phyloP scores from a whole-genome alignment of 1,284 basidiomycete species.

The Fomitopsis schrenkii region DNA sequence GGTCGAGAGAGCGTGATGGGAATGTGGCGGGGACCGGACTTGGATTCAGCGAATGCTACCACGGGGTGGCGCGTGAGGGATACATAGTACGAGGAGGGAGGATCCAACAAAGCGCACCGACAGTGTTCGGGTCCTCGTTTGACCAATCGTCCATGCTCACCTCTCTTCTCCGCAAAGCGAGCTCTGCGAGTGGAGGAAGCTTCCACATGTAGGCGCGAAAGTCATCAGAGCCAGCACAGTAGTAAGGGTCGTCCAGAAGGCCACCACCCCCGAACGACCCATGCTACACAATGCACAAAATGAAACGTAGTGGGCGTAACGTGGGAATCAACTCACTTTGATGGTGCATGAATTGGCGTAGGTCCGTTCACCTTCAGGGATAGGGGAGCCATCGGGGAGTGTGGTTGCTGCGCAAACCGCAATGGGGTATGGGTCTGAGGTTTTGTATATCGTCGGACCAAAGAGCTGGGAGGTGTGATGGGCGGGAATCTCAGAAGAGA shows the following conservation, averaged over 20 bases:
- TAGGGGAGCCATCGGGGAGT: slow-evolving; percentile 46
- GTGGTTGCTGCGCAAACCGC: slow-evolving; percentile 59
- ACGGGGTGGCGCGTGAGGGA: not conserved
- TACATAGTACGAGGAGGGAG: too few species aligned
- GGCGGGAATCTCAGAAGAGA: not conserved
- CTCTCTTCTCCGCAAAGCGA: slow-evolving; percentile 41
- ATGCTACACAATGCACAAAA: slow-evolving; percentile 52
- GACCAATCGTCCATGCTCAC: slow-evolving; percentile 42
- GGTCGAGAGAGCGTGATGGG: slow-evolving; percentile 57
- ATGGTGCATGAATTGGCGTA: slow-evolving; percentile 76
- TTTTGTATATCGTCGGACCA: slow-evolving; percentile 62
- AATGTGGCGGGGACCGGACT: slow-evolving; percentile 36
- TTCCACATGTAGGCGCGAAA: slow-evolving; percentile 80
- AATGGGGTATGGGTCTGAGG: slow-evolving; percentile 63
- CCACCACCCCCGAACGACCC: slow-evolving; percentile 67
- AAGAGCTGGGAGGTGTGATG: slow-evolving; percentile 43
- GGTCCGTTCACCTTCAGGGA: slow-evolving; percentile 40
- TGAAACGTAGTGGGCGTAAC: too few species aligned
- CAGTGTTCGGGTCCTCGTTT: slow-evolving; percentile 22
- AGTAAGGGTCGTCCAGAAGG: slow-evolving; percentile 52
- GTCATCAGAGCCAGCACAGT: slow-evolving; percentile 74
- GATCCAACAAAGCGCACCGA: slow-evolving; percentile 31
- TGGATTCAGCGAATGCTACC: slow-evolving; percentile 35
- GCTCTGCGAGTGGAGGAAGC: slow-evolving; percentile 45
- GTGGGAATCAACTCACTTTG: slow-evolving; percentile 42